Percentiles rank a stretch among this genome's conserved stretches.
These are phyloP conservation scores for Penicillium sp. DNA, from an alignment of 2,329 filamentous ascomycete species.

Conservation along the genomic window DNA sequence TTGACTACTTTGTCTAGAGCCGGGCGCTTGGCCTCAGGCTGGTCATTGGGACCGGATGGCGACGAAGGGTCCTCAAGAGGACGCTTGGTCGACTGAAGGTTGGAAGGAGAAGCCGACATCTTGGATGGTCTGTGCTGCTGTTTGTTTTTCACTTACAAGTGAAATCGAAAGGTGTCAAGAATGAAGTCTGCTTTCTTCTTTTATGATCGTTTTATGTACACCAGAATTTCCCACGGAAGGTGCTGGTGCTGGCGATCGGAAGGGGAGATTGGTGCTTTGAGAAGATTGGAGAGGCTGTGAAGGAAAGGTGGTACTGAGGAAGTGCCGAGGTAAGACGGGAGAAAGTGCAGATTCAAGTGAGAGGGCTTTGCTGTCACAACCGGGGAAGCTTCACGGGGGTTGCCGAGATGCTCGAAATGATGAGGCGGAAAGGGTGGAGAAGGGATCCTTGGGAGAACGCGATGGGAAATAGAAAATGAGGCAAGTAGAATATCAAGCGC, in stretches of 20 bases:
- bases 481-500: slow-evolving; percentile 14
- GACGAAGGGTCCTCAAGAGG: slow-evolving; percentile 96
- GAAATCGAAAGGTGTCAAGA: slow-evolving; percentile 46
- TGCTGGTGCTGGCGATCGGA: slow-evolving; percentile 67
- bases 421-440: slow-evolving; percentile 9
- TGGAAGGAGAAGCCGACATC: slow-evolving; percentile 68
- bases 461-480: slow-evolving; percentile 19
- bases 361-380: slow-evolving; percentile 15
- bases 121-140: slow-evolving; percentile 40
- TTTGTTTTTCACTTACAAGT: slow-evolving; percentile 41
- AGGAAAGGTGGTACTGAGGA: slow-evolving; percentile 37
- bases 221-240: slow-evolving; percentile 86
- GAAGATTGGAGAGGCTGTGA: slow-evolving; percentile 28
- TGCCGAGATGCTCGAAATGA: slow-evolving; percentile 13
- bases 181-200: slow-evolving; percentile 53
- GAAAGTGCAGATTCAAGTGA: slow-evolving; percentile 27
- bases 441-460: slow-evolving; percentile 16
- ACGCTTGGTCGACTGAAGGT: slow-evolving; percentile 65
- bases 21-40: slow-evolving; percentile 94
- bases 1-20: slow-evolving; percentile 89
- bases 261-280: slow-evolving; percentile 40
- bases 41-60: slow-evolving; percentile 83
- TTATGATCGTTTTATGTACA: slow-evolving; percentile 68
- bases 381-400: slow-evolving; percentile 18
- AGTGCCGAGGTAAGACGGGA: slow-evolving; percentile 27